These are phyloP conservation scores for Cyanidiococcus yangmingshanensis DNA, from an alignment of 23 red algal genomes.

Conservation along the genomic window DNA sequence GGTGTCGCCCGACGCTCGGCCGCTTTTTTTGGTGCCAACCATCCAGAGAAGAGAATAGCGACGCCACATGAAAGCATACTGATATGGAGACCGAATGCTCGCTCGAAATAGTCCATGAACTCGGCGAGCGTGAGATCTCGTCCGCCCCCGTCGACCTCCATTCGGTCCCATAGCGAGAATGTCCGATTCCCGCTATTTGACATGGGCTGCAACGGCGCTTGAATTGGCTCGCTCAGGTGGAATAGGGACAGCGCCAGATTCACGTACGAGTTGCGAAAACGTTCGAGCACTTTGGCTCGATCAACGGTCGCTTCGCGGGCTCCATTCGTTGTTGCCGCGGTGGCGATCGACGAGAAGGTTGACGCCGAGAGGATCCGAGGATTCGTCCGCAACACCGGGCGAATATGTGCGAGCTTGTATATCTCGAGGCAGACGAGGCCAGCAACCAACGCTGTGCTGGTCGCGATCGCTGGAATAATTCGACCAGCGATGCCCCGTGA, in stretches of 20 bases:
- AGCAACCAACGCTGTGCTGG: slow-evolving; percentile 83
- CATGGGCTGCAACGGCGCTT: slow-evolving; percentile 65
- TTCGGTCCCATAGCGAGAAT: slow-evolving; percentile 93
- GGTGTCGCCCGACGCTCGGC: slow-evolving; percentile 66
- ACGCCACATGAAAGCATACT: slow-evolving; percentile 89
- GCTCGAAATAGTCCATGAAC: slow-evolving; percentile 81
- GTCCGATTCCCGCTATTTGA: slow-evolving; percentile 38
- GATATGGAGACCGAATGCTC: slow-evolving; percentile 56
- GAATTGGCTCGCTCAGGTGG: slow-evolving; percentile 78
- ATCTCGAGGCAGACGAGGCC: slow-evolving; percentile 86
- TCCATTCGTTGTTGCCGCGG: not conserved
- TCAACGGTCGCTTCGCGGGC: not conserved
- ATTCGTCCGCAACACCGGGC: slow-evolving; percentile 12
- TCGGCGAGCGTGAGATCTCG: slow-evolving; percentile 68
- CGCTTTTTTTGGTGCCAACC: slow-evolving; percentile 59
- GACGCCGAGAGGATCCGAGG: not conserved
- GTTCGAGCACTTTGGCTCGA: slow-evolving; percentile 25
- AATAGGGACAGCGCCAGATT: slow-evolving; percentile 97
- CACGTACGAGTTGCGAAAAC: slow-evolving; percentile 91
- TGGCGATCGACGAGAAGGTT: not conserved
- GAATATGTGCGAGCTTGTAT: slow-evolving; percentile 75
- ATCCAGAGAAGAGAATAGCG: slow-evolving; percentile 84
- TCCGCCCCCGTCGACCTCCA: slow-evolving; percentile 72
- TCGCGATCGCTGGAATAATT: slow-evolving; percentile 98
- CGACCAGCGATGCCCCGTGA: slow-evolving; percentile 87